Percentiles rank a stretch among this genome's conserved stretches.
phyloP scores from a whole-genome alignment of 805 yeast species.

The Zygosaccharomyces bisporus region DNA sequence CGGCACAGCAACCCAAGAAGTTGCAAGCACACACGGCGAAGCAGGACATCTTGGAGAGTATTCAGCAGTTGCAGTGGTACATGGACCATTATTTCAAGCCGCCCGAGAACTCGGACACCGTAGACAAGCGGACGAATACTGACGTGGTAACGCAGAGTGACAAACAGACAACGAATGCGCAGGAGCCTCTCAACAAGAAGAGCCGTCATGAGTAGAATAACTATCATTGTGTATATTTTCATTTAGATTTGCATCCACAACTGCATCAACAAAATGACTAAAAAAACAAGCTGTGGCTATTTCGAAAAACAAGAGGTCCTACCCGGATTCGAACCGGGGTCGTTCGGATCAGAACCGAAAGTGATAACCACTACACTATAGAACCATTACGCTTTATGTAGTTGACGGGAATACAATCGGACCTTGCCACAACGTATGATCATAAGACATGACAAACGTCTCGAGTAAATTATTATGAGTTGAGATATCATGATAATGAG shows the following conservation, averaged over 20 bases:
- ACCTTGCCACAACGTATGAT: too few species aligned
- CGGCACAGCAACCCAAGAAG: conserved; percentile 59
- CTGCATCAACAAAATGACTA: not conserved
- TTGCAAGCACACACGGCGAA: conserved; percentile 77
- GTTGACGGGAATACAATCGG: not conserved
- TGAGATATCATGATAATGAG: too few species aligned
- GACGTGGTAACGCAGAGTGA: conserved; percentile 3
- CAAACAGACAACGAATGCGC: not conserved
- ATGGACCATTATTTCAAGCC: conserved; percentile 55
- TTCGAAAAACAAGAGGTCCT: conserved; percentile 58
- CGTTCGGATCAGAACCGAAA: conserved; percentile 75
- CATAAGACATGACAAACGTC: too few species aligned
- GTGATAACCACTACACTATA: conserved; percentile 82
- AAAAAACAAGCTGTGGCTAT: too few species aligned
- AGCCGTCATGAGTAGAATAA: not conserved
- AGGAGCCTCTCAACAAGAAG: not conserved
- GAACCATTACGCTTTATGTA: conserved; percentile 34
- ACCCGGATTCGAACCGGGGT: conserved; percentile 88
- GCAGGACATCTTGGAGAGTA: conserved; percentile 85
- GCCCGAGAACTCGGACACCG: conserved; percentile 17
- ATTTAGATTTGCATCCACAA: not conserved
- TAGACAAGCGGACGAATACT: conserved; percentile 4
- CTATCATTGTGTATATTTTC: not conserved
- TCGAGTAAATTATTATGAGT: too few species aligned
- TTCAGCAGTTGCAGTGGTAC: conserved; percentile 76